These are phyloP conservation scores for Davidsoniella eucalypti DNA, from an alignment of 2,329 filamentous ascomycete species.

Conservation along the genomic window DNA sequence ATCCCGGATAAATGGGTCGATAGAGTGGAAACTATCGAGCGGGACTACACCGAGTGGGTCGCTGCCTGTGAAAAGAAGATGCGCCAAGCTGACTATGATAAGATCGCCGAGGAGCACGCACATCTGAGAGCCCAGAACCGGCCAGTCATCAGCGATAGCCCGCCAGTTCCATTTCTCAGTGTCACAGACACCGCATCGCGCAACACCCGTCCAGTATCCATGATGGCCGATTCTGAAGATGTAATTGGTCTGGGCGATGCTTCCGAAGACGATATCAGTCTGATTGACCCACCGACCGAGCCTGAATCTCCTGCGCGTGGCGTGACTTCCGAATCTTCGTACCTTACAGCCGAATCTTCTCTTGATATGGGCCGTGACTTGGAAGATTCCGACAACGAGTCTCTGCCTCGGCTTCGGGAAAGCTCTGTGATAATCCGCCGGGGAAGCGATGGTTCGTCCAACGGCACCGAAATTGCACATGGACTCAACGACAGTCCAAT, in stretches of 20 bases:
- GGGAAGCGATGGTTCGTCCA: constrained; percentile 3
- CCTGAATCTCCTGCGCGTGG: neutral
- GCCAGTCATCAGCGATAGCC: neutral
- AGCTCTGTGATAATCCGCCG: constrained; percentile 4
- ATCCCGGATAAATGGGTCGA: constrained; percentile 81
- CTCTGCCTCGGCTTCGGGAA: neutral
- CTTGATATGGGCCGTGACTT: constrained; percentile 7
- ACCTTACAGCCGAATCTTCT: constrained; percentile 2
- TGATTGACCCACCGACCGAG: constrained; percentile 3
- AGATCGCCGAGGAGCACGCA: constrained; percentile 10
- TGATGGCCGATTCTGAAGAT: neutral
- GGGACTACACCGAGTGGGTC: constrained; percentile 64
- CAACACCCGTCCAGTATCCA: constrained; percentile 4
- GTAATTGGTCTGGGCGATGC: neutral
- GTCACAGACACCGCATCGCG: constrained; percentile 2
- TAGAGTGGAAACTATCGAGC: constrained; percentile 64
- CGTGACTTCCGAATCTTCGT: neutral
- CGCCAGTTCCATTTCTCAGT: constrained; percentile 5
- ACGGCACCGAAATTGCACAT: neutral
- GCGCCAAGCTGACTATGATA: constrained; percentile 40
- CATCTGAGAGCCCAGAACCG: neutral
- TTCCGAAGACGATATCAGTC: constrained; percentile 1
- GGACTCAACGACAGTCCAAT: constrained; percentile 5
- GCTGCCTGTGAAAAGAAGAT: constrained; percentile 59
- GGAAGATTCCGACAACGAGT: constrained; percentile 4